Evolutionary conservation across 1,284 basidiomycete species (phyloP).

Genomic region (Cutaneotrichosporon sp.): DNA sequence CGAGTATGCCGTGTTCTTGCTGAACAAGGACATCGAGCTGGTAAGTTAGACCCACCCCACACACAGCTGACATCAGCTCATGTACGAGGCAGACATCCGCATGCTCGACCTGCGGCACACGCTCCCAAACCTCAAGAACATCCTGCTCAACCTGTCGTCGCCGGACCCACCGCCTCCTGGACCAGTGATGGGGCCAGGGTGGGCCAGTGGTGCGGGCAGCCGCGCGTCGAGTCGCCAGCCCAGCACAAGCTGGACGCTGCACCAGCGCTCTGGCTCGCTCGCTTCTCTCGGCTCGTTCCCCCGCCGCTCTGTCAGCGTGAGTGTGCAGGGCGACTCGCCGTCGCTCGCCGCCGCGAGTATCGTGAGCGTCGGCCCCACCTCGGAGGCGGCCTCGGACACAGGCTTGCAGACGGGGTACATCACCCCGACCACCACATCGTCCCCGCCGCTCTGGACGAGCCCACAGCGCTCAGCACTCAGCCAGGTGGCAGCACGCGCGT

Average conservation of each 20-base stretch:
- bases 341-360: constrained; percentile 6
- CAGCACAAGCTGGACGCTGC: constrained; percentile 7
- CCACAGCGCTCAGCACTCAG: background rate
- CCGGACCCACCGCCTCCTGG: constrained; percentile 31
- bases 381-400: background rate
- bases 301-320: constrained; percentile 1
- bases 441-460: background rate
- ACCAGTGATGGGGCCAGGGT: constrained; percentile 22
- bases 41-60: constrained; percentile 59
- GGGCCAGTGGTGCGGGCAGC: constrained; percentile 22
- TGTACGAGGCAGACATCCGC: constrained; percentile 81
- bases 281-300: background rate
- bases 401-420: background rate
- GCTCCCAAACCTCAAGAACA: constrained; percentile 91
- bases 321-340: background rate
- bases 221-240: constrained; percentile 17
- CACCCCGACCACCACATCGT: background rate
- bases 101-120: constrained; percentile 93
- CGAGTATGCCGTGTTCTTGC: constrained; percentile 94
- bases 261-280: background rate
- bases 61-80: constrained; percentile 63
- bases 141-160: constrained; percentile 72
- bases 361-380: constrained; percentile 5
- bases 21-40: constrained; percentile 97
- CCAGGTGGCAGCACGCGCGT: background rate